Base-by-base conservation (phyloP, 192 early-diverging fungal genomes). In the Gigaspora rosea region DNA sequence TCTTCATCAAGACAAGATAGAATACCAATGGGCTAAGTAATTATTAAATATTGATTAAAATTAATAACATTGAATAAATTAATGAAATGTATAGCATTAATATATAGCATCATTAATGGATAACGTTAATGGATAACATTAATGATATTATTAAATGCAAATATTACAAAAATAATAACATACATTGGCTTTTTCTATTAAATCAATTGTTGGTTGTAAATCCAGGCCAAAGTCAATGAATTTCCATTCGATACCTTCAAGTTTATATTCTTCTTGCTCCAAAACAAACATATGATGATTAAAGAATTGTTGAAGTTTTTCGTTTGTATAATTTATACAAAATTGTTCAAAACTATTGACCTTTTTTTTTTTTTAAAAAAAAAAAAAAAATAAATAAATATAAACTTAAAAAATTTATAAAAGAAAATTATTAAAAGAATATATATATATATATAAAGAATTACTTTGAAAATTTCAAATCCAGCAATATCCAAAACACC, bases 321-420 rank as follows among this genome's bases (percentile, higher is more conserved):
- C 97, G 82, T 99, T 99, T 51, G 96, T 97, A 81, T 99, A 99
- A 85, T 99, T 99, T 90, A 99, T 99, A 85, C 95, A 97, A 47
- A 99, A 87, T 82, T 99, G 97, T 81, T 99, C 97, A 86, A 98
- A 99, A 80, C 94, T 94, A 86, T 99, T 99, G 71, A 89, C 88
- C 93, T 90, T 66, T 75, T n/a, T n/a, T n/a, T n/a, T n/a, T n/a
- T n/a, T n/a, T n/a, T n/a, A n/a, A n/a, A n/a, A n/a, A n/a, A n/a
- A 22, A 50, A n/a, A 66, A 20, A 33, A 33, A 16, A 66, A 10
- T 2, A n/a, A 66, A 47, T 20, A 8, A 47, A n/a, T 48, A 16
- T 69, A 11, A 18, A 69, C 10, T 68, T 41, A 58, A 32, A 47
- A 15, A 46, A 51, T 54, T 22, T 27, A 15, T 48, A n/a, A 61